A percentile compares a stretch with the other conserved stretches of the same genome.
Conservation (phyloP, 805 yeast species). For the Starmerella davenportii region DNA sequence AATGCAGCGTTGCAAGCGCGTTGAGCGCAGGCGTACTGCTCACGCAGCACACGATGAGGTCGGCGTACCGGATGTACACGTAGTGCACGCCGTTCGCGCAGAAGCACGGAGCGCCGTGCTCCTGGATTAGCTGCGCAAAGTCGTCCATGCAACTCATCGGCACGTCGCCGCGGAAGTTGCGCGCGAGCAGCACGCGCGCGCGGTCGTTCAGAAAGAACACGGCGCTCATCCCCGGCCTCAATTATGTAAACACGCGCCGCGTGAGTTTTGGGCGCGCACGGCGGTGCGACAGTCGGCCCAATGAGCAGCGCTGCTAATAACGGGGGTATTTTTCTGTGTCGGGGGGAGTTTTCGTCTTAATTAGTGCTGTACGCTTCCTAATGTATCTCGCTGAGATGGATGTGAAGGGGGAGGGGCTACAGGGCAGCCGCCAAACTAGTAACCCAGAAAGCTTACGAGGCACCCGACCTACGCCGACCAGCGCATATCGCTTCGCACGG, state of each 20-base stretch:
- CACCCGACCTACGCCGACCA: too few species aligned
- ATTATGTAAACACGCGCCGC: conserved; percentile 1
- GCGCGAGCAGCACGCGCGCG: conserved; percentile 46
- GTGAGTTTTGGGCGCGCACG: not conserved
- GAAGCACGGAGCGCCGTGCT: conserved; percentile 30
- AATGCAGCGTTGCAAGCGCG: conserved; percentile 40
- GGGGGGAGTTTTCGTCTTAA: too few species aligned
- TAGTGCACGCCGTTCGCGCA: conserved; percentile 35
- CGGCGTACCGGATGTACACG: conserved; percentile 35
- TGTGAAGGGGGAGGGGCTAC: too few species aligned
- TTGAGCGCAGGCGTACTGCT: conserved; percentile 25
- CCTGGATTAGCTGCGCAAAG: conserved; percentile 38
- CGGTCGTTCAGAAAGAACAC: conserved; percentile 50
- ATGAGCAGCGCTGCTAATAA: not conserved
- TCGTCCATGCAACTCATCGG: conserved; percentile 39
- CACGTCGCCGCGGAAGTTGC: conserved; percentile 58
- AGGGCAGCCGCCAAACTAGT: too few species aligned
- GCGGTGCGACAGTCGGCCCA: not conserved
- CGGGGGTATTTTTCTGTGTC: too few species aligned
- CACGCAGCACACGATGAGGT: conserved; percentile 25
- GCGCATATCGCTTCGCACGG: too few species aligned
- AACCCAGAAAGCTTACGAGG: too few species aligned
- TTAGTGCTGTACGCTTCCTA: too few species aligned
- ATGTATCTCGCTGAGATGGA: too few species aligned
- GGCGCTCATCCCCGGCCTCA: conserved; percentile 22